Conservation (phyloP, 305 asterid genomes). For the Ajuga reptans region DNA sequence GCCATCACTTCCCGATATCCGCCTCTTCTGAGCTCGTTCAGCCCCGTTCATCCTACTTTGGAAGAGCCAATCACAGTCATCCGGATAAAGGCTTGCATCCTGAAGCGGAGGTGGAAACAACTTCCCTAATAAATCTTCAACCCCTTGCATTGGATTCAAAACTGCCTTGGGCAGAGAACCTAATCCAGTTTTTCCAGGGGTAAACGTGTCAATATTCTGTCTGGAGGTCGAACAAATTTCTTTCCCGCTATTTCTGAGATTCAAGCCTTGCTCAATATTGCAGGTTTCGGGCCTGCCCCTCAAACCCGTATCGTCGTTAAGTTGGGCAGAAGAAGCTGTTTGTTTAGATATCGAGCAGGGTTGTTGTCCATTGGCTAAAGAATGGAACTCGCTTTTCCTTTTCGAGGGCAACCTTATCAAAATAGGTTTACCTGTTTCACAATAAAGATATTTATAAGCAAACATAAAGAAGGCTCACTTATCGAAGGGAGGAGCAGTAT, state of each 20-base stretch:
- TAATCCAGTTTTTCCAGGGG: constrained; percentile 5
- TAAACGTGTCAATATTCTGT: neutral
- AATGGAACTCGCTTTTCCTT: constrained; percentile 21
- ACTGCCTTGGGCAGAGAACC: constrained; percentile 5
- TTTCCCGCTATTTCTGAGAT: neutral
- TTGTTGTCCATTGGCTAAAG: constrained; percentile 12
- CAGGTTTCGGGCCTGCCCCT: neutral
- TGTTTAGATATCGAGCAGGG: constrained; percentile 30
- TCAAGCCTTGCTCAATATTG: neutral
- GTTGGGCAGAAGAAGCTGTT: constrained; percentile 10
- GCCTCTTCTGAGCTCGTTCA: constrained; percentile 16
- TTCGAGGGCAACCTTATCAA: constrained; percentile 39
- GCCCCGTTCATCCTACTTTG: constrained; percentile 18
- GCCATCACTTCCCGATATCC: neutral
- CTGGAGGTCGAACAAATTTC: constrained; percentile 24
- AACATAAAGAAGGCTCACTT: neutral
- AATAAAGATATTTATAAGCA: neutral
- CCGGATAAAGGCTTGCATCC: neutral
- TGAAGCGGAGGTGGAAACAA: constrained; percentile 32
- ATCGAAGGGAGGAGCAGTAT: neutral
- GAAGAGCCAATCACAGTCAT: constrained; percentile 44
- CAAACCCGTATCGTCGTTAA: neutral
- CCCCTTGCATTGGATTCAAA: constrained; percentile 22
- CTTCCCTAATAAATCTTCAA: constrained; percentile 30
- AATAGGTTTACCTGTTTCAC: constrained; percentile 40